Evolutionary conservation across 345 rosid genomes (phyloP).

Genomic region (Gossypium anomalum): DNA sequence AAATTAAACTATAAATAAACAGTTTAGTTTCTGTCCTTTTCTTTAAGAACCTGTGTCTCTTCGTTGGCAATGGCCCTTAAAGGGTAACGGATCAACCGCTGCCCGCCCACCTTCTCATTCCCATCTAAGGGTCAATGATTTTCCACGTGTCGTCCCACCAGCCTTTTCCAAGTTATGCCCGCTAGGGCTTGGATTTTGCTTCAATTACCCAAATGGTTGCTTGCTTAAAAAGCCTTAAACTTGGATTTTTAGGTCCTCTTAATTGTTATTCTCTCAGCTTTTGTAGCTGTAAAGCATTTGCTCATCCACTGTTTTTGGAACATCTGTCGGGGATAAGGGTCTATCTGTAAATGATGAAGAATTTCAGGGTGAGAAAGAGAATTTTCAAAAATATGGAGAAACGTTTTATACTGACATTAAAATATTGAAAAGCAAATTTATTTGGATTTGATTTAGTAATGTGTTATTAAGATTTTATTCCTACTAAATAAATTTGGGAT

Average conservation of each 20-base stretch:
- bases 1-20: neutral
- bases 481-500: neutral
- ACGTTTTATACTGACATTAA: too few species aligned
- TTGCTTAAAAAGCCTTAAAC: neutral
- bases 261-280: neutral
- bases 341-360: neutral
- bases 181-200: slow-evolving; percentile 9
- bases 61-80: slow-evolving; percentile 6
- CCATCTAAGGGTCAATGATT: slow-evolving; percentile 17
- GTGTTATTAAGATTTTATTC: too few species aligned
- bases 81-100: slow-evolving; percentile 13
- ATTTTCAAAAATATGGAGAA: too few species aligned
- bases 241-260: neutral
- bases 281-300: slow-evolving; percentile 28
- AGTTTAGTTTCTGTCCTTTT: slow-evolving; percentile 1
- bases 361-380: neutral
- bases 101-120: slow-evolving; percentile 15
- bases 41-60: slow-evolving; percentile 12
- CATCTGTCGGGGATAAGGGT: slow-evolving; percentile 5
- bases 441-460: too few species aligned
- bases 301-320: neutral
- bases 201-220: neutral
- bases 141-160: slow-evolving; percentile 31
- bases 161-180: slow-evolving; percentile 43
- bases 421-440: too few species aligned